A percentile compares a stretch with the other conserved stretches of the same genome.
Evolutionary conservation across 2,329 filamentous ascomycete species (phyloP).

Genomic region (Epichloe hybrida): DNA sequence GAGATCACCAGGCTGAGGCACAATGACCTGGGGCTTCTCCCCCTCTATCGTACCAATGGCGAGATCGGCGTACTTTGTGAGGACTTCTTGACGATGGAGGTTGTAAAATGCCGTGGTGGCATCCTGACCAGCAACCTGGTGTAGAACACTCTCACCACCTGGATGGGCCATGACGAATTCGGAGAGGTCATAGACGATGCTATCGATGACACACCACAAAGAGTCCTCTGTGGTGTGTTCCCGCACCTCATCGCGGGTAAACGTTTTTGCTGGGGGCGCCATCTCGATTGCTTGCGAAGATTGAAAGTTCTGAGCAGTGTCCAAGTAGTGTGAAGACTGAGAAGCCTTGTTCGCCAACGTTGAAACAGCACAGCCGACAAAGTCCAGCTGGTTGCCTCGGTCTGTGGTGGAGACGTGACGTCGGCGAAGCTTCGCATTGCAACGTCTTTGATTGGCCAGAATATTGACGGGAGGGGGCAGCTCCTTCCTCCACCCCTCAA

Average conservation of each 20-base stretch:
- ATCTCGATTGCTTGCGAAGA: constrained; percentile 11
- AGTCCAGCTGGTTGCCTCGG: background rate
- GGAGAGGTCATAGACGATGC: constrained; percentile 73
- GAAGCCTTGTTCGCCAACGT: background rate
- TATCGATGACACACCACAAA: constrained; percentile 75
- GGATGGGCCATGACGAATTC: constrained; percentile 80
- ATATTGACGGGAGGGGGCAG: background rate
- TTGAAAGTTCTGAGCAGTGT: background rate
- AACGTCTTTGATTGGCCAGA: background rate
- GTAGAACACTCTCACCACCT: constrained; percentile 65
- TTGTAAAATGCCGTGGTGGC: constrained; percentile 82
- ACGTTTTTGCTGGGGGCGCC: constrained; percentile 33
- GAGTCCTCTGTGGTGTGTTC: constrained; percentile 64
- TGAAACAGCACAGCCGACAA: background rate
- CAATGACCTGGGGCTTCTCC: constrained; percentile 62
- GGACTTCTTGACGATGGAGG: constrained; percentile 80
- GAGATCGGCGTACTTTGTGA: constrained; percentile 63
- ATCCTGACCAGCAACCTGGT: constrained; percentile 69
- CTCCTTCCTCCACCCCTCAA: background rate
- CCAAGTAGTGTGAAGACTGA: background rate
- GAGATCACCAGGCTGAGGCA: constrained; percentile 55
- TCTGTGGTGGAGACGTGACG: background rate
- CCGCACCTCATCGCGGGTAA: constrained; percentile 53
- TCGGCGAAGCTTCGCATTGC: background rate
- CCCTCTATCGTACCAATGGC: constrained; percentile 62